These are phyloP conservation scores for Fusarium torulosum DNA, from an alignment of 2,329 filamentous ascomycete genomes.

Conservation along the genomic window DNA sequence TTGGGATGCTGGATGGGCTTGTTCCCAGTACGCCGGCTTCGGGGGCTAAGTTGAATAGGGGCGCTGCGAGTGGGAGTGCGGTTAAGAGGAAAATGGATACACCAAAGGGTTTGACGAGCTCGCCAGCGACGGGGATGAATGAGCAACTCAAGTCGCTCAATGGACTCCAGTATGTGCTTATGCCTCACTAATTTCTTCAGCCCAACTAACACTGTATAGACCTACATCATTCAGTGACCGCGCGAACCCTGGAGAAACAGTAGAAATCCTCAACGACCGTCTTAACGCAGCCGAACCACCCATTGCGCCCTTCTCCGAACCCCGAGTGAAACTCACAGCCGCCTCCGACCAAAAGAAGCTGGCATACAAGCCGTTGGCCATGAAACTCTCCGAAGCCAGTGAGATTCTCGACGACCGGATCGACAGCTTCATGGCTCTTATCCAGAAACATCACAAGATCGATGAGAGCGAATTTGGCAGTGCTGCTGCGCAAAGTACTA, in stretches of 20 bases:
- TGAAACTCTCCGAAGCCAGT: constrained; percentile 93
- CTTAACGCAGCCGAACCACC: constrained; percentile 76
- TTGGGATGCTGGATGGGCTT: constrained; percentile 83
- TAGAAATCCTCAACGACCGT: constrained; percentile 86
- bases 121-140: constrained; percentile 51
- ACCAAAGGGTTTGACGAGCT: constrained; percentile 49
- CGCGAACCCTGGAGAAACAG: constrained; percentile 80
- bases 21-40: constrained; percentile 71
- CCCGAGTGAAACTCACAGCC: constrained; percentile 86
- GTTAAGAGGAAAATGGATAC: constrained; percentile 52
- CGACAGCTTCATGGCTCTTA: constrained; percentile 83
- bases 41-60: constrained; percentile 58
- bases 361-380: constrained; percentile 89
- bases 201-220: constrained; percentile 35
- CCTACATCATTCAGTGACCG: constrained; percentile 75
- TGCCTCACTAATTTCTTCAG: too few relatives aligned
- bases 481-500: constrained; percentile 85
- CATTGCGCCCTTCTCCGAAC: constrained; percentile 77
- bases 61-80: constrained; percentile 47
- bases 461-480: constrained; percentile 88
- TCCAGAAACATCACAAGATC: constrained; percentile 80
- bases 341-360: constrained; percentile 93
- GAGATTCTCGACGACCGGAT: constrained; percentile 96
- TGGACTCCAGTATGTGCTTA: constrained; percentile 46
- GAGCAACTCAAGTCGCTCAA: constrained; percentile 53